Conservation (phyloP, 2,329 filamentous ascomycete genomes). For the Chaetomium sp. region DNA sequence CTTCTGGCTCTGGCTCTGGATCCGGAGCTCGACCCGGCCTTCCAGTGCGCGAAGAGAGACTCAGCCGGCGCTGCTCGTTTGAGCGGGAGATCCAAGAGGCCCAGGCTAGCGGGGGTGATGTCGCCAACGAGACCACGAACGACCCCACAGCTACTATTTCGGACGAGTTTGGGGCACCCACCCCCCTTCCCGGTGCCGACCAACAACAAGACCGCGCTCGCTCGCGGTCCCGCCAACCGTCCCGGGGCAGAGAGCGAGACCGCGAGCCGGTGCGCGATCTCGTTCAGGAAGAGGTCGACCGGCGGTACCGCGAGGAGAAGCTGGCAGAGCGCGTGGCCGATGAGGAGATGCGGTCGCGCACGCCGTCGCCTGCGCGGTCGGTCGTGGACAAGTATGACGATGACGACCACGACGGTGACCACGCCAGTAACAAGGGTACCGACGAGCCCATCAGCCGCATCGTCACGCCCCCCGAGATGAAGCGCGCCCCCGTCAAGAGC, state of each 20-base stretch:
- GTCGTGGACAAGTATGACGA: conserved; percentile 50
- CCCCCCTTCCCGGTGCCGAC: conserved; percentile 39
- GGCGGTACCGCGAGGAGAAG: conserved; percentile 49
- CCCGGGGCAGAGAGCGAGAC: conserved; percentile 26
- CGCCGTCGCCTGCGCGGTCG: conserved; percentile 45
- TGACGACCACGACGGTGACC: conserved; percentile 25
- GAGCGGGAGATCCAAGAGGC: conserved; percentile 39
- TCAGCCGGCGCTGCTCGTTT: conserved; percentile 46
- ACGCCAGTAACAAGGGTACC: conserved; percentile 30
- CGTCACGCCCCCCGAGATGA: conserved; percentile 49
- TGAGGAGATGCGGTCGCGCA: conserved; percentile 49
- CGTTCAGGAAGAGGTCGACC: conserved; percentile 52
- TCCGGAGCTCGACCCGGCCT: too few relatives aligned
- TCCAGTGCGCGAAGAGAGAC: conserved; percentile 27
- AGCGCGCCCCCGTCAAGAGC: conserved; percentile 38
- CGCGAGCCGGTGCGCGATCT: conserved; percentile 21
- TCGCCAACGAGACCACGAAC: conserved; percentile 34
- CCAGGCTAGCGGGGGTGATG: conserved; percentile 32
- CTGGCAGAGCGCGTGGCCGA: conserved; percentile 48
- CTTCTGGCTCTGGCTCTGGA: too few relatives aligned
- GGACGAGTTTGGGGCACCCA: conserved; percentile 35
- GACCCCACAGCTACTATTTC: conserved; percentile 36
- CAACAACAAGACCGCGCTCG: conserved; percentile 35
- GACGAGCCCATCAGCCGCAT: conserved; percentile 39
- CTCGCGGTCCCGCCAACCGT: conserved; percentile 23